phyloP scores from a whole-genome alignment of 108 stramenopile species.

The Nannochloropsis salina region DNA sequence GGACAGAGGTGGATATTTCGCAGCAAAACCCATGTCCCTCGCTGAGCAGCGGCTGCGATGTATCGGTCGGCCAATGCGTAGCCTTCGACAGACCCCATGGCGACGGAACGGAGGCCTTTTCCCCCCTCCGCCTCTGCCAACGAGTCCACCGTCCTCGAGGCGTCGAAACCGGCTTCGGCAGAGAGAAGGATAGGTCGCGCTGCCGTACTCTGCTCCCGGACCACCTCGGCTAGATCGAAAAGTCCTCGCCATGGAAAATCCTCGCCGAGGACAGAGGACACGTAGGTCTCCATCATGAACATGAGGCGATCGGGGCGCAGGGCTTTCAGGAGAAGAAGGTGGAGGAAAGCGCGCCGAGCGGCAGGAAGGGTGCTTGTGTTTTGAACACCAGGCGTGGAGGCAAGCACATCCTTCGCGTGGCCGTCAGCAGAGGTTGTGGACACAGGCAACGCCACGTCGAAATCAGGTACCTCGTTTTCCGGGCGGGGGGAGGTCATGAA shows the following conservation, averaged over 20 bases:
- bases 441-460: not conserved
- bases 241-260: conserved; percentile 42
- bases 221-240: conserved; percentile 49
- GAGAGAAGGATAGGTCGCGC: conserved; percentile 72
- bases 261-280: conserved; percentile 62
- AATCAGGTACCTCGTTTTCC: conserved; percentile 27
- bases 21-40: conserved; percentile 93
- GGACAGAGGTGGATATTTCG: conserved; percentile 95
- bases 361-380: not conserved
- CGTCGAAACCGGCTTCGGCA: conserved; percentile 91
- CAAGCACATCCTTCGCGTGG: not conserved
- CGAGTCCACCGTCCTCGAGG: conserved; percentile 82
- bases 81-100: conserved; percentile 92
- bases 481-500: conserved; percentile 34
- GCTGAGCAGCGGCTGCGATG: conserved; percentile 64
- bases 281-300: conserved; percentile 66
- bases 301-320: conserved; percentile 87
- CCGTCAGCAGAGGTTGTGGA: conserved; percentile 22
- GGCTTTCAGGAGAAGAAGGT: conserved; percentile 41
- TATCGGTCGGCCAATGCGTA: conserved; percentile 73
- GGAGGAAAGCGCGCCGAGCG: conserved; percentile 34
- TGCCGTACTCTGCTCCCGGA: conserved; percentile 31
- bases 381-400: not conserved
- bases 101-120: conserved; percentile 71
- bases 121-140: conserved; percentile 66